These are phyloP conservation scores for Lachancea sp. DNA, from an alignment of 805 yeast species.

Conservation along the genomic window DNA sequence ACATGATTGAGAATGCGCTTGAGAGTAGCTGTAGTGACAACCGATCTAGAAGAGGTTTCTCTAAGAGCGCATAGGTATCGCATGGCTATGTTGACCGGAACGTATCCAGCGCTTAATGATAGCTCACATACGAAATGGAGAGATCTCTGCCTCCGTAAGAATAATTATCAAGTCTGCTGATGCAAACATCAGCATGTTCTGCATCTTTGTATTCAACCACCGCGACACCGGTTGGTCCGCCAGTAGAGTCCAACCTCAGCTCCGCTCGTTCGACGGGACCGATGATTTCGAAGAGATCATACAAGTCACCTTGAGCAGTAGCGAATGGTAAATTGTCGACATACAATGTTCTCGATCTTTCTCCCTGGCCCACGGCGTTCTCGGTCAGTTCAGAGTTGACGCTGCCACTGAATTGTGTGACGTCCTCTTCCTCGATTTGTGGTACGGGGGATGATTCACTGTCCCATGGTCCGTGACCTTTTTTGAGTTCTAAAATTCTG, in stretches of 20 bases:
- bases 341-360: slow-evolving; percentile 53
- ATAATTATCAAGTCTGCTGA: slow-evolving; percentile 69
- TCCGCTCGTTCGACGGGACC: slow-evolving; percentile 75
- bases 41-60: too few relatives aligned
- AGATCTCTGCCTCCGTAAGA: slow-evolving; percentile 78
- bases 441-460: not conserved
- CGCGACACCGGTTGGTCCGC: slow-evolving; percentile 57
- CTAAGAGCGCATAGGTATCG: too few relatives aligned
- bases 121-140: slow-evolving; percentile 55
- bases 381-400: slow-evolving; percentile 49
- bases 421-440: not conserved
- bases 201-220: slow-evolving; percentile 67
- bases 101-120: not conserved
- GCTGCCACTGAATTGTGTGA: not conserved
- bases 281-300: slow-evolving; percentile 77
- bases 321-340: slow-evolving; percentile 82
- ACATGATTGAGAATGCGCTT: too few relatives aligned
- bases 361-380: slow-evolving; percentile 53
- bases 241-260: slow-evolving; percentile 56
- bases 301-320: slow-evolving; percentile 78
- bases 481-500: slow-evolving; percentile 71
- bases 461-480: slow-evolving; percentile 40
- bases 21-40: too few relatives aligned
- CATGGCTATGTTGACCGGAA: not conserved
- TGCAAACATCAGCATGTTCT: slow-evolving; percentile 67